A percentile compares a stretch with the other conserved stretches of the same genome.
phyloP scores from a whole-genome alignment of 768 basidiomycete species.

The Cubamyces lactineus region DNA sequence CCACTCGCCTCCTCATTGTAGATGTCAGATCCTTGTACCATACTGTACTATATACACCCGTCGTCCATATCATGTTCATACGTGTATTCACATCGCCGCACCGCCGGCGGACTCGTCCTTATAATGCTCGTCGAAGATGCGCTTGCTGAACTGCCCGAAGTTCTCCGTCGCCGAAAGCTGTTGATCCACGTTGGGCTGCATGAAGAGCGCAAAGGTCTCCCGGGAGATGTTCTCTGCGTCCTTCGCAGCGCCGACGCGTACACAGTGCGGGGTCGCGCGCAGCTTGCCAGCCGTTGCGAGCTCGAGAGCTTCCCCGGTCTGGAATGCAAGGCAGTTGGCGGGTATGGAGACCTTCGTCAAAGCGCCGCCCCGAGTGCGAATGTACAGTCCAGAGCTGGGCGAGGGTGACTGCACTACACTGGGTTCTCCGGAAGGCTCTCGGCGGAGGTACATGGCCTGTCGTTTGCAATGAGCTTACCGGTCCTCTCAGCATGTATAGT shows the following conservation, averaged over 20 bases:
- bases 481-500: slow-evolving; percentile 4
- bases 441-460: slow-evolving; percentile 83
- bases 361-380: slow-evolving; percentile 79
- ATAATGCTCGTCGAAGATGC: slow-evolving; percentile 71
- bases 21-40: slow-evolving; percentile 9
- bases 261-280: slow-evolving; percentile 94
- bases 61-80: neutral
- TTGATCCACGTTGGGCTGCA: slow-evolving; percentile 87
- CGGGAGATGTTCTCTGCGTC: slow-evolving; percentile 59
- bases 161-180: slow-evolving; percentile 69
- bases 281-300: slow-evolving; percentile 81
- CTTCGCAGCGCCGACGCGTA: slow-evolving; percentile 64
- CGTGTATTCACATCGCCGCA: slow-evolving; percentile 23
- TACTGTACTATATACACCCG: slow-evolving; percentile 9
- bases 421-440: slow-evolving; percentile 45
- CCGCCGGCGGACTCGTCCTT: slow-evolving; percentile 41
- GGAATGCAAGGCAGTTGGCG: slow-evolving; percentile 84
- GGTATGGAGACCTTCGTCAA: slow-evolving; percentile 89
- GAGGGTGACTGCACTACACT: slow-evolving; percentile 67
- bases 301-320: slow-evolving; percentile 95
- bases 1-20: neutral
- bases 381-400: slow-evolving; percentile 84
- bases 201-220: slow-evolving; percentile 89
- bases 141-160: slow-evolving; percentile 90
- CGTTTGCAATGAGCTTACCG: neutral